phyloP scores from a whole-genome alignment of 495 filamentous ascomycete genomes.

The Penicillium bovifimosum region DNA sequence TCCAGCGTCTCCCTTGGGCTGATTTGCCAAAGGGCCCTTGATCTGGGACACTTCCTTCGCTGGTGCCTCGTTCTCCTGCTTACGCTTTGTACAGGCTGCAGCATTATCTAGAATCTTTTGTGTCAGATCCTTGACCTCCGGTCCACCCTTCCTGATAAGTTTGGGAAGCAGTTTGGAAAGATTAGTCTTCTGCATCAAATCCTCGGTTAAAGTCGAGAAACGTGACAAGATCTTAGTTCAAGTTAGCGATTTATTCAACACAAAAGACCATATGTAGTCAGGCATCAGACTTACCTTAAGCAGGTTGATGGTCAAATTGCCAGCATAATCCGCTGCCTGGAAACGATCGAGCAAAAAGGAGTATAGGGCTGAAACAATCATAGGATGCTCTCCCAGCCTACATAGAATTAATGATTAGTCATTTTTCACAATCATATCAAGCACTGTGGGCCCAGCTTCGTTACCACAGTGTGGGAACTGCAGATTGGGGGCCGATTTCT shows the following conservation, averaged over 20 bases:
- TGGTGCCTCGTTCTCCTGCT: conserved; percentile 34
- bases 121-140: conserved; percentile 51
- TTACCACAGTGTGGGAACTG: neutral
- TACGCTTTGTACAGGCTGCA: conserved; percentile 47
- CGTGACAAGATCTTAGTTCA: conserved; percentile 50
- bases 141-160: conserved; percentile 62
- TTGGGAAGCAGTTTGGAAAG: conserved; percentile 57
- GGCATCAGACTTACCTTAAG: conserved; percentile 44
- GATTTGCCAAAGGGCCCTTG: conserved; percentile 20
- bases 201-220: conserved; percentile 59
- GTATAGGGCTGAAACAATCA: conserved; percentile 51
- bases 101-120: conserved; percentile 56
- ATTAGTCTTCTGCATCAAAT: conserved; percentile 60
- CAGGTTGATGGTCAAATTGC: conserved; percentile 56
- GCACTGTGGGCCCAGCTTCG: neutral
- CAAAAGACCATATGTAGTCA: neutral
- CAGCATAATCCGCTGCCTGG: conserved; percentile 59
- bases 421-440: conserved; percentile 6
- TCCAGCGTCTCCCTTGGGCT: conserved; percentile 23
- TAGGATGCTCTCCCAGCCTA: conserved; percentile 53
- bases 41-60: conserved; percentile 32
- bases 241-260: conserved; percentile 9
- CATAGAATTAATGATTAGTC: conserved; percentile 29
- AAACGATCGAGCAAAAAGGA: conserved; percentile 63
- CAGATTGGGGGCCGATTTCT: conserved; percentile 2